Conservation (phyloP, 495 filamentous ascomycete species). For the Podospora bellae-mahoneyi region DNA sequence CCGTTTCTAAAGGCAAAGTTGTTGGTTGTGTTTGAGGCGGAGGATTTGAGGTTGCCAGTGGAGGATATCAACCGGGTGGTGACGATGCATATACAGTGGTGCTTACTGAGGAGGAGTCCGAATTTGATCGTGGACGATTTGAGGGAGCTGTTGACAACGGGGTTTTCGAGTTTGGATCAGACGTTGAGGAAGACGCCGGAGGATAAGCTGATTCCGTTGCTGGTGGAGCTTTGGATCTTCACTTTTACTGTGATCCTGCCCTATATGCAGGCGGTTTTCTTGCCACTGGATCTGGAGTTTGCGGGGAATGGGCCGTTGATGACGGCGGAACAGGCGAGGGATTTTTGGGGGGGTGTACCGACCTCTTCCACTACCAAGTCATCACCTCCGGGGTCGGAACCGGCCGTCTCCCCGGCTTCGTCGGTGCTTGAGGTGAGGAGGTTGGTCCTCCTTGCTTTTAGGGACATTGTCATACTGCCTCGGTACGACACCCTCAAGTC, state of each 20-base stretch:
- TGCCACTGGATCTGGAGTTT: constrained; percentile 93
- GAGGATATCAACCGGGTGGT: constrained; percentile 94
- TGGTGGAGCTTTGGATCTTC: constrained; percentile 91
- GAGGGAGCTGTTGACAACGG: constrained; percentile 71
- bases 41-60: constrained; percentile 81
- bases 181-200: constrained; percentile 72
- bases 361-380: constrained; percentile 8
- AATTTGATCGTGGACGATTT: constrained; percentile 74
- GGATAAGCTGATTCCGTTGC: constrained; percentile 74
- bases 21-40: constrained; percentile 89
- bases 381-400: constrained; percentile 21
- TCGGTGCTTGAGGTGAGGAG: constrained; percentile 77
- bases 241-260: constrained; percentile 87
- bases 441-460: constrained; percentile 83
- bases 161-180: constrained; percentile 82
- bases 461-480: constrained; percentile 81
- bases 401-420: constrained; percentile 38
- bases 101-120: constrained; percentile 64
- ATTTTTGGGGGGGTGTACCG: constrained; percentile 77
- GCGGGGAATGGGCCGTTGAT: constrained; percentile 77
- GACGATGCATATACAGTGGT: constrained; percentile 70
- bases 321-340: constrained; percentile 67
- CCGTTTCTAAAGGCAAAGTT: constrained; percentile 86
- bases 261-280: constrained; percentile 93
- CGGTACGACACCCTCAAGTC: constrained; percentile 80